Percentiles rank a stretch among this genome's conserved stretches.
Conservation (phyloP, 176 grass and related monocot species). For the Dactylis glomerata region DNA sequence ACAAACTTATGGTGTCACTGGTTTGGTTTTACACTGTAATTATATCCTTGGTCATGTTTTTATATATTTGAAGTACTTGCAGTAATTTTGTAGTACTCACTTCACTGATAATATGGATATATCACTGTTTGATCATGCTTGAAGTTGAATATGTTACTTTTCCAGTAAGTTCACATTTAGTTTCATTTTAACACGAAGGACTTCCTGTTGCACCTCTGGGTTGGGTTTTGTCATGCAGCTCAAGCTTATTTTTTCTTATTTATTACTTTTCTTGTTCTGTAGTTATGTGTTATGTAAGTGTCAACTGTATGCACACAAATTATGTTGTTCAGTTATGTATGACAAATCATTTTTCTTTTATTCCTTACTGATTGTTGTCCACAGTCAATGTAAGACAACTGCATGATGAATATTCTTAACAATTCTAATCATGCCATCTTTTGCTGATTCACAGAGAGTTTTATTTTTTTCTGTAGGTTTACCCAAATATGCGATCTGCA, state of each 20-base stretch:
- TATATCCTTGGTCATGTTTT: not conserved
- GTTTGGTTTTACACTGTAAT: not conserved
- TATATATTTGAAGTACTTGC: not conserved
- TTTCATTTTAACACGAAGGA: not conserved
- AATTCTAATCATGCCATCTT: not conserved
- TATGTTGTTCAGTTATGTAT: not conserved
- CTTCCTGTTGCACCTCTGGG: not conserved
- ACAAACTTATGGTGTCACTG: not conserved
- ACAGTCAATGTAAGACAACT: not conserved
- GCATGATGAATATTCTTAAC: not conserved
- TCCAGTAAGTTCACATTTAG: not conserved
- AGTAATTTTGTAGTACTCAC: not conserved
- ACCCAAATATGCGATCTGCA: conserved; percentile 87
- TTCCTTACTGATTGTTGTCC: not conserved
- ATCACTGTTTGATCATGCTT: not conserved
- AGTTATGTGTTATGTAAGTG: not conserved
- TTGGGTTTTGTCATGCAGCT: not conserved
- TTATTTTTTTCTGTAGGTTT: conserved; percentile 56
- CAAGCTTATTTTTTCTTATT: not conserved
- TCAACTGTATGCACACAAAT: not conserved
- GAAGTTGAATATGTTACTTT: not conserved
- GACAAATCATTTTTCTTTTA: not conserved
- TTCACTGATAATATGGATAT: not conserved
- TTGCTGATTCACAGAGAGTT: conserved; percentile 21
- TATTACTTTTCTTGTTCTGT: not conserved